Evolutionary conservation across 106 monocot species (phyloP).

Genomic region (Hemerocallis citrina): DNA sequence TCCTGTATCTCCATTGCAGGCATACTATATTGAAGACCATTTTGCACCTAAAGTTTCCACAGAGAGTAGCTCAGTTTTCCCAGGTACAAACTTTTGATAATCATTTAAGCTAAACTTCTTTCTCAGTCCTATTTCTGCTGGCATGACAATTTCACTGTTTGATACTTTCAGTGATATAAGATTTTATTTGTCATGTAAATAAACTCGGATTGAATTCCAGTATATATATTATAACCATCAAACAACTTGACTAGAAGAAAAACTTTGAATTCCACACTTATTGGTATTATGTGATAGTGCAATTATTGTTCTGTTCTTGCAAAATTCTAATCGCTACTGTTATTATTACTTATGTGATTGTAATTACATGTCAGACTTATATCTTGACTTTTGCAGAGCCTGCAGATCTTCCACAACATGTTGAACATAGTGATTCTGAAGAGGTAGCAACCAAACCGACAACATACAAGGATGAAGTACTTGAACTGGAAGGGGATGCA

Average conservation of each 20-base stretch:
- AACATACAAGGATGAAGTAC: constrained; percentile 2
- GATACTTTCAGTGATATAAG: background rate
- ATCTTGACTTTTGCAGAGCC: background rate
- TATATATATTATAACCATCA: background rate
- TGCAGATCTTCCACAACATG: constrained; percentile 1
- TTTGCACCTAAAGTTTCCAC: constrained; percentile 24
- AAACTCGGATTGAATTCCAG: background rate
- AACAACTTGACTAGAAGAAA: background rate
- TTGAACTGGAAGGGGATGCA: constrained; percentile 17
- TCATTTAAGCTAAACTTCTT: background rate
- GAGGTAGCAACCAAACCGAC: constrained; percentile 11
- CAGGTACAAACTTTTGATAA: constrained; percentile 19
- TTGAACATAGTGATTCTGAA: constrained; percentile 9
- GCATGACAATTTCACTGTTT: background rate
- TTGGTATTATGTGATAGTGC: background rate
- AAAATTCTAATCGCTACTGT: background rate
- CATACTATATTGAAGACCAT: constrained; percentile 42
- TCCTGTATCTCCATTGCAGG: constrained; percentile 78
- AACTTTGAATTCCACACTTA: background rate
- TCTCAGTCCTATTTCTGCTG: background rate
- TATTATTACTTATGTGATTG: background rate
- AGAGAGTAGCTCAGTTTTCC: constrained; percentile 22
- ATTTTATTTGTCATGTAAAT: background rate
- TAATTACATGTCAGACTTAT: background rate
- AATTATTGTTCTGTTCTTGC: background rate